Percentiles rank a stretch among this genome's conserved stretches.
Evolutionary conservation across 495 filamentous ascomycete genomes (phyloP).

Genomic region (Tuber umbilicatum): DNA sequence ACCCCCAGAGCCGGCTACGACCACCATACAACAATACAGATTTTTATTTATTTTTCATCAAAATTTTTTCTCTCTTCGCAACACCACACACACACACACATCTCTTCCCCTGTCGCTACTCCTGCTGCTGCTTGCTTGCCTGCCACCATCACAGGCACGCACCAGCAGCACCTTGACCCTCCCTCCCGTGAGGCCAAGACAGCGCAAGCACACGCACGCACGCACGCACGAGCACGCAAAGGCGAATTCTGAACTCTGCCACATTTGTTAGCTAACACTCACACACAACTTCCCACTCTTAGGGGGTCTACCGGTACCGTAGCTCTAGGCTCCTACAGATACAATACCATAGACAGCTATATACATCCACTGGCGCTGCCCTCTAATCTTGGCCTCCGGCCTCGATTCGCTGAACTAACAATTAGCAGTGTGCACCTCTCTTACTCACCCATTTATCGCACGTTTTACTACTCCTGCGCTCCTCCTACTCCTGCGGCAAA

Average conservation of each 20-base stretch:
- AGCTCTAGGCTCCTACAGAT: neutral
- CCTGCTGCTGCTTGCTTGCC: neutral
- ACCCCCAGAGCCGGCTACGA: neutral
- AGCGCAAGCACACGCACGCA: conserved; percentile 21
- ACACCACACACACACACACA: neutral
- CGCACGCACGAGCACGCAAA: conserved; percentile 32
- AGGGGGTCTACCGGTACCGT: neutral
- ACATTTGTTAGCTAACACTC: no score
- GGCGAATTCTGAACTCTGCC: neutral
- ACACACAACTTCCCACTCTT: neutral
- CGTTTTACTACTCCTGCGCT: conserved; percentile 4
- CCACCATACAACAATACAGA: neutral
- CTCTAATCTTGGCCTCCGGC: neutral
- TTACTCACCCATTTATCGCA: neutral
- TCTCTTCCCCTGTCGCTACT: neutral
- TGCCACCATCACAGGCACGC: neutral
- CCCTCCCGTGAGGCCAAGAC: conserved; percentile 35
- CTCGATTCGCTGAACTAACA: neutral
- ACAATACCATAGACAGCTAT: conserved; percentile 2
- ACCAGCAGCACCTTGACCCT: conserved; percentile 6
- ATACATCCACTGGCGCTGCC: neutral
- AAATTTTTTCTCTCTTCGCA: neutral
- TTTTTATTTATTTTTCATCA: no score
- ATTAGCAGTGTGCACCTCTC: neutral
- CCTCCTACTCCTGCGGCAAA: neutral